phyloP scores from a whole-genome alignment of 768 basidiomycete genomes.

The Termitomyces sp. region DNA sequence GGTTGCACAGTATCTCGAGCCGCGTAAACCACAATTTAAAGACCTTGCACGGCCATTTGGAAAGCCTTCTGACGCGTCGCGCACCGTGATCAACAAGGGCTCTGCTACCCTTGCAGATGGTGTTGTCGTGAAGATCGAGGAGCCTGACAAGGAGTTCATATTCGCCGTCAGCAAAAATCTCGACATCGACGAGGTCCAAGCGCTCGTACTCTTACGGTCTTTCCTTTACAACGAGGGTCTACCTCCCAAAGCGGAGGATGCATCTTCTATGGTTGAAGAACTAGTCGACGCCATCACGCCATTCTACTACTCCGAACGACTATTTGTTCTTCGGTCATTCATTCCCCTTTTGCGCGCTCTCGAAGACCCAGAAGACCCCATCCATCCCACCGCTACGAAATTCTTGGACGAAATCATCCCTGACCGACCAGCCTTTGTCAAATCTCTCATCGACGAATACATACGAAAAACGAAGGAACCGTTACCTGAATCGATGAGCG shows the following conservation, averaged over 20 bases:
- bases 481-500: conserved; percentile 40
- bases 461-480: conserved; percentile 45
- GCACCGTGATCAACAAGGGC: conserved; percentile 62
- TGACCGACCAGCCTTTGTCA: conserved; percentile 61
- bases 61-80: conserved; percentile 63
- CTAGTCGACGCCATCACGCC: conserved; percentile 70
- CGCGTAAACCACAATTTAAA: conserved; percentile 55
- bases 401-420: conserved; percentile 59
- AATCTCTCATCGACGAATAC: conserved; percentile 60
- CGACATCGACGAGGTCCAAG: conserved; percentile 78
- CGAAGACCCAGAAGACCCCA: conserved; percentile 50
- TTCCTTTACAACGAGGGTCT: conserved; percentile 79
- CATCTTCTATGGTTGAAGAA: conserved; percentile 49
- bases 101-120: conserved; percentile 69
- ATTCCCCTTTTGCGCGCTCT: conserved; percentile 74
- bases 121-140: conserved; percentile 57
- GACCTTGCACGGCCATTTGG: conserved; percentile 65
- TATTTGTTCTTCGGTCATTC: conserved; percentile 65
- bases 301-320: conserved; percentile 80
- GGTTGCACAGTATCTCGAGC: conserved; percentile 51
- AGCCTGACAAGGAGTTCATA: conserved; percentile 67
- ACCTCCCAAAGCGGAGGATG: conserved; percentile 42
- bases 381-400: conserved; percentile 51
- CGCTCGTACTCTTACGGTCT: conserved; percentile 68
- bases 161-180: conserved; percentile 70